A percentile compares a stretch with the other conserved stretches of the same genome.
phyloP scores from a whole-genome alignment of 2,329 filamentous ascomycete genomes.

The Tolypocladium cylindrosporum region DNA sequence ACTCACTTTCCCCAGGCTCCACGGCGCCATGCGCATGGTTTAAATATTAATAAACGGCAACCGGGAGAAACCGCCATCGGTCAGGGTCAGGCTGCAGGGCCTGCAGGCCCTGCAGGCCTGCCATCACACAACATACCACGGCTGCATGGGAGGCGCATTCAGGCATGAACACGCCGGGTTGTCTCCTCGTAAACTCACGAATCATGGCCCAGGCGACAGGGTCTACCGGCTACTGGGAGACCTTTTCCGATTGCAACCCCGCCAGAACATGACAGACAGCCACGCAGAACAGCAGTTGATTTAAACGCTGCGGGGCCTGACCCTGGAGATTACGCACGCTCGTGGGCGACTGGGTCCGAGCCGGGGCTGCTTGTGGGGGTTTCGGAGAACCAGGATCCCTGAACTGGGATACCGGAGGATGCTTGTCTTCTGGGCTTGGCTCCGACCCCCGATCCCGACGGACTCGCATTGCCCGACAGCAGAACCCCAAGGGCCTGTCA shows the following conservation, averaged over 20 bases:
- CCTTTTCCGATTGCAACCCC: neutral
- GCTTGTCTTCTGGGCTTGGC: constrained; percentile 2
- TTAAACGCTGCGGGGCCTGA: neutral
- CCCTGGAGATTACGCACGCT: neutral
- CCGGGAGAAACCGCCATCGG: neutral
- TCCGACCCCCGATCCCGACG: neutral
- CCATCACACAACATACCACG: neutral
- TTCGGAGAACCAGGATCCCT: neutral
- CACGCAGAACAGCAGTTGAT: neutral
- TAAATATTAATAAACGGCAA: neutral
- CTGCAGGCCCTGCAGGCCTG: neutral
- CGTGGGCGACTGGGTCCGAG: neutral
- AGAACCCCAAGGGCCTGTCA: neutral
- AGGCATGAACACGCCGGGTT: neutral
- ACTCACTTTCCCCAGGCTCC: neutral
- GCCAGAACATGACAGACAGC: neutral
- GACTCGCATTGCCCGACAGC: neutral
- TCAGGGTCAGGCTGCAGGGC: neutral
- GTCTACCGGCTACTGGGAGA: neutral
- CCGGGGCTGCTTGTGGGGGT: neutral
- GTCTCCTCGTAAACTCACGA: neutral
- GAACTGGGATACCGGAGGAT: neutral
- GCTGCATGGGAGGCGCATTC: neutral
- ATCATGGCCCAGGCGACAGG: neutral
- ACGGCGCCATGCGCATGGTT: neutral